A percentile compares a stretch with the other conserved stretches of the same genome.
phyloP scores from a whole-genome alignment of 2,329 filamentous ascomycete genomes.

The Talaromyces islandicus region DNA sequence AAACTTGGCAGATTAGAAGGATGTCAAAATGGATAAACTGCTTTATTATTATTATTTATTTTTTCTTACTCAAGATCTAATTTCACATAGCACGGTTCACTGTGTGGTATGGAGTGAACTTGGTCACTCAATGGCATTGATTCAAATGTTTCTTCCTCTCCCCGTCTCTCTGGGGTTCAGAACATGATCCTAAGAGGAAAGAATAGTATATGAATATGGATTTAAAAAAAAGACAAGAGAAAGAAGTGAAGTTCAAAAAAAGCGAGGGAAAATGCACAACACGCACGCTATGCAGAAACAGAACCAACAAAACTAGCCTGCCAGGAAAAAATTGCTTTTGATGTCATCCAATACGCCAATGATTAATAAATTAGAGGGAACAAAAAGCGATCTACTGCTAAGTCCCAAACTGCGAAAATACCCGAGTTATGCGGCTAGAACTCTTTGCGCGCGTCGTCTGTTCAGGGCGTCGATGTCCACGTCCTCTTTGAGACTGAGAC shows the following conservation, averaged over 20 bases:
- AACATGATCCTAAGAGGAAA: neutral
- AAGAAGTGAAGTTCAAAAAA: neutral
- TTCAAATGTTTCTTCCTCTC: neutral
- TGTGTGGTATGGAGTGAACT: neutral
- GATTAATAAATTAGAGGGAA: neutral
- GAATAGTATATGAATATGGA: no score
- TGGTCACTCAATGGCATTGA: neutral
- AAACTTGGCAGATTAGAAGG: neutral
- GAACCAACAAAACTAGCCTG: neutral
- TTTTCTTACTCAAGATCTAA: neutral
- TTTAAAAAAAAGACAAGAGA: no score
- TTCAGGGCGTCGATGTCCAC: neutral
- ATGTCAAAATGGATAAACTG: neutral
- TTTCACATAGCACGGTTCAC: no score
- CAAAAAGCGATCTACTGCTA: neutral
- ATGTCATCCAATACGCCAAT: neutral
- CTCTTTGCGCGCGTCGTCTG: neutral
- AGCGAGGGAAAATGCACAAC: neutral
- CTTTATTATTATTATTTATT: neutral
- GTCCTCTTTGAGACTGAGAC: neutral
- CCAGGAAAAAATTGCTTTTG: neutral
- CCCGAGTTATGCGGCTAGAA: neutral
- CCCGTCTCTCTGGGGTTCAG: neutral
- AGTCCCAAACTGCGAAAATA: neutral
- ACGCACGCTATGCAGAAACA: neutral